A percentile compares a stretch with the other conserved stretches of the same genome.
phyloP scores from a whole-genome alignment of 805 yeast genomes.

The Metschnikowia gelsemii region DNA sequence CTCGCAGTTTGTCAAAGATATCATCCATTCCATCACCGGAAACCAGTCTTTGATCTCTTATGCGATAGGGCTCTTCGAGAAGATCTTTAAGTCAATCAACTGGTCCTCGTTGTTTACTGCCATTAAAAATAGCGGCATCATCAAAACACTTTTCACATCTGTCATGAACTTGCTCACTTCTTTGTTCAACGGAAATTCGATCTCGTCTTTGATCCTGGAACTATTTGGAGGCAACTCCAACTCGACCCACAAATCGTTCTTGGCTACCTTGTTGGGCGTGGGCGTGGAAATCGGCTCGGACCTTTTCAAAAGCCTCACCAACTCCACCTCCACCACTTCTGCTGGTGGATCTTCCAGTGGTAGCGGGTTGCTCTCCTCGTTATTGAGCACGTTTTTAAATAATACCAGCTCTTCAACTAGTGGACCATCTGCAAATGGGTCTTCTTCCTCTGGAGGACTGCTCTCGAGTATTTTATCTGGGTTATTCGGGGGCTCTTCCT shows the following conservation, averaged over 20 bases:
- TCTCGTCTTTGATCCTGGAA: slow-evolving; percentile 15
- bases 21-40: slow-evolving; percentile 26
- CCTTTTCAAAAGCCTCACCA: slow-evolving; percentile 16
- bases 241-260: slow-evolving; percentile 18
- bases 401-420: slow-evolving; percentile 7
- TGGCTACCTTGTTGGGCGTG: slow-evolving; percentile 14
- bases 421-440: slow-evolving; percentile 13
- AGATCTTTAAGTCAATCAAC: slow-evolving; percentile 25
- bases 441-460: slow-evolving; percentile 1
- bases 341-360: slow-evolving; percentile 11
- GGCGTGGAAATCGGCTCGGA: slow-evolving; percentile 19
- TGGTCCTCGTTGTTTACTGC: slow-evolving; percentile 23
- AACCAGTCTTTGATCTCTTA: slow-evolving; percentile 22
- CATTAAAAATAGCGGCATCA: slow-evolving; percentile 30
- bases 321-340: slow-evolving; percentile 8
- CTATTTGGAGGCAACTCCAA: slow-evolving; percentile 17
- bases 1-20: slow-evolving; percentile 25
- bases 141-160: slow-evolving; percentile 17
- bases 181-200: slow-evolving; percentile 15
- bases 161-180: slow-evolving; percentile 19
- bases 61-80: slow-evolving; percentile 22
- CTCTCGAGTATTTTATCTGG: neutral
- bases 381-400: slow-evolving; percentile 13
- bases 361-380: slow-evolving; percentile 16
- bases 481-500: slow-evolving; percentile 9